Evolutionary conservation across 768 basidiomycete genomes (phyloP), one percentile per base, ranked within the genome.

Genomic region (Boletus speciosus): DNA sequence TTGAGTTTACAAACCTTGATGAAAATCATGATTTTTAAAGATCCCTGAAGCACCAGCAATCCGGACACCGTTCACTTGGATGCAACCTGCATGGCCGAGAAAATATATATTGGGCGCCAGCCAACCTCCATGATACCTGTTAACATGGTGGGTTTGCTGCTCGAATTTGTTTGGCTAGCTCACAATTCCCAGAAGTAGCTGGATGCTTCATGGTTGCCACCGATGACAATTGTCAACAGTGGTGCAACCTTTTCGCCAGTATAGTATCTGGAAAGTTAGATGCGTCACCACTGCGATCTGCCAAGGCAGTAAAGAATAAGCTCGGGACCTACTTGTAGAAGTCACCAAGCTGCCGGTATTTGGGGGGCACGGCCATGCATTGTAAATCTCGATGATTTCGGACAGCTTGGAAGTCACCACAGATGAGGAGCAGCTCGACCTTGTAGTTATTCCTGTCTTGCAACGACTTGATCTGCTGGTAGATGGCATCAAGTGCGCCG

Each of bases 141-240:
- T 27, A 31, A 61, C 19, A 25, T 51, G 21, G 45, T 59, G 35
- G 45, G 49, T 45, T 47, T 40, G 36, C 36, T n/a, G 48, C 46
- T 54, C 12, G 32, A 9, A 9, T 10, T 9, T n/a, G 10, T 32
- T 5, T 36, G 36, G 19, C 19, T 2, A 29, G 74, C 89, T 71
- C 64, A 93, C 91, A 97, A 72, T 69, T 99, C 97, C 88, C 92
- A 95, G 74, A 98, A 78, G 66, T 98, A 97, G 61, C 94, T 97
- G 21, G 91, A 94, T 2, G 93, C 93, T 72, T 98, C 97, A 68
- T 98, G 97, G 66, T 98, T 98, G 9, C 97, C 97, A 15, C 97
- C 97, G 64, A 98, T 97, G 46, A 98, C 84, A 12, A 99, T 76
- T 0, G 97, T 99, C 67, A 96, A 71, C 5, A 96, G 70, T 0